phyloP scores from a whole-genome alignment of 768 basidiomycete genomes.

The Cystobasidium tubakii region DNA sequence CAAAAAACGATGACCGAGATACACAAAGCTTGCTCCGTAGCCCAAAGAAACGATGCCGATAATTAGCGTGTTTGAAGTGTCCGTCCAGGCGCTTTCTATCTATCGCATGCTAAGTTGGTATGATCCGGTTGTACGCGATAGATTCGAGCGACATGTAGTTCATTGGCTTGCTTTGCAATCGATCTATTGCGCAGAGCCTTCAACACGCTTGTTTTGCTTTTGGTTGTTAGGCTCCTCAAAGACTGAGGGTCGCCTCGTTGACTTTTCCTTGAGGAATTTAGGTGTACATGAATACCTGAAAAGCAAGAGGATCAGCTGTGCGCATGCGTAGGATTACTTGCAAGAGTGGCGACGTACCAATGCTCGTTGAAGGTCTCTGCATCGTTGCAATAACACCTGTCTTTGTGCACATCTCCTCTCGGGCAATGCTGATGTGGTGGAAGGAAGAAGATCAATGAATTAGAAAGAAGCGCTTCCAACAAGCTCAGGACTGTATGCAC shows the following conservation, averaged over 20 bases:
- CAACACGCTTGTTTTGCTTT: not conserved
- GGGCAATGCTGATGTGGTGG: slow-evolving; percentile 47
- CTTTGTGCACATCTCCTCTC: slow-evolving; percentile 45
- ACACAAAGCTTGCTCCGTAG: too few relatives aligned
- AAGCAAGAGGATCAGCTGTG: not conserved
- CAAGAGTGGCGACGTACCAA: not conserved
- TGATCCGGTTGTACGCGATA: too few relatives aligned
- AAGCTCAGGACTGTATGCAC: too few relatives aligned
- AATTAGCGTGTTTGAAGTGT: too few relatives aligned
- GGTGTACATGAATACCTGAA: slow-evolving; percentile 35
- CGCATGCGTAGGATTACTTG: not conserved
- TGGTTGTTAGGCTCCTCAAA: not conserved
- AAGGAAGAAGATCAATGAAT: not conserved
- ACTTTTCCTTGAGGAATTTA: slow-evolving; percentile 22
- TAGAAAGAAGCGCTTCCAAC: too few relatives aligned
- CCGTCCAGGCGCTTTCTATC: too few relatives aligned
- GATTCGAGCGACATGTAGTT: not conserved
- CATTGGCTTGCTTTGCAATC: not conserved
- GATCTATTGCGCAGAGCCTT: not conserved
- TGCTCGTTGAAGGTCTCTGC: slow-evolving; percentile 34
- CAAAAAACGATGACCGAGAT: too few relatives aligned
- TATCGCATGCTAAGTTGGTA: too few relatives aligned
- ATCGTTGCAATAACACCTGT: slow-evolving; percentile 32
- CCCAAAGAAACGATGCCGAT: too few relatives aligned
- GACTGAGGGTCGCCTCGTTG: not conserved